Evolutionary conservation across 2,329 filamentous ascomycete species (phyloP).

Genomic region (Monilinia fructigena): DNA sequence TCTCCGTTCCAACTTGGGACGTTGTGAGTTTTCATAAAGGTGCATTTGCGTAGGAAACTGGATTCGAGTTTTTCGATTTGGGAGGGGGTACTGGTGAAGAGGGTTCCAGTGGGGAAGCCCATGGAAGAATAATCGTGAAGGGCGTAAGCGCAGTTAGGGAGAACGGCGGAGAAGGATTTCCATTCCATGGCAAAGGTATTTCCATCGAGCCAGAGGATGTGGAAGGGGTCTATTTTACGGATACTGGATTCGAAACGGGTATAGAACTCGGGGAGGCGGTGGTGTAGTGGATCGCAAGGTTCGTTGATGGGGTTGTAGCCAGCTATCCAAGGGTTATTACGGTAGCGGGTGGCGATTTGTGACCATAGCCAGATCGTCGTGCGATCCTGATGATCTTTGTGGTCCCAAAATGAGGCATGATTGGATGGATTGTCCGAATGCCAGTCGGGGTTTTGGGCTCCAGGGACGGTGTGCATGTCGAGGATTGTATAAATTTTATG

Average conservation of each 20-base stretch:
- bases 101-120: constrained; percentile 48
- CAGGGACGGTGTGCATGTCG: constrained; percentile 48
- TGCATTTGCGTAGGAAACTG: constrained; percentile 46
- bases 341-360: constrained; percentile 45
- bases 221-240: constrained; percentile 46
- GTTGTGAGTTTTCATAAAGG: constrained; percentile 45
- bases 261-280: constrained; percentile 45
- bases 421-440: constrained; percentile 45
- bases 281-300: constrained; percentile 41
- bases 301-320: constrained; percentile 41
- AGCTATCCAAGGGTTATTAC: constrained; percentile 43
- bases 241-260: constrained; percentile 44
- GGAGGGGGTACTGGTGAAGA: constrained; percentile 45
- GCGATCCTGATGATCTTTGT: constrained; percentile 49
- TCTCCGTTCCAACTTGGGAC: constrained; percentile 52
- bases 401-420: constrained; percentile 48
- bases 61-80: constrained; percentile 46
- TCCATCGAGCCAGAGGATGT: constrained; percentile 52
- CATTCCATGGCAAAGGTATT: constrained; percentile 57
- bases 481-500: constrained; percentile 48
- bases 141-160: constrained; percentile 52
- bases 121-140: constrained; percentile 54
- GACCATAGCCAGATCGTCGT: constrained; percentile 47
- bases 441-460: constrained; percentile 51
- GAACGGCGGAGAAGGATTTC: constrained; percentile 43